phyloP scores from a whole-genome alignment of 192 early-diverging fungal genomes.

The Backusella luteola region DNA sequence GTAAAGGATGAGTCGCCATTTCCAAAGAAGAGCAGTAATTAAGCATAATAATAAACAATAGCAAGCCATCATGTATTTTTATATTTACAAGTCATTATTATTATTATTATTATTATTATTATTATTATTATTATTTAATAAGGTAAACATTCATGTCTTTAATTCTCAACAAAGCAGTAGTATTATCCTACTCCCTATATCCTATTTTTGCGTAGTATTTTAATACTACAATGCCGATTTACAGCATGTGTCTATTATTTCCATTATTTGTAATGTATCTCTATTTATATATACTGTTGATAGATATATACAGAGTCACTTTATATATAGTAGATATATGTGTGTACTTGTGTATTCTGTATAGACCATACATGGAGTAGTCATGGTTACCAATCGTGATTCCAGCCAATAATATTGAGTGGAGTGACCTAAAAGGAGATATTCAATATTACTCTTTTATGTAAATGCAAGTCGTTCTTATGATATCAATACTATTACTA shows the following conservation, averaged over 20 bases:
- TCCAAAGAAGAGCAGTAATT: neutral
- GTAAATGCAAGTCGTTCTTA: neutral
- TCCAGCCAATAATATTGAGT: neutral
- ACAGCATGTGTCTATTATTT: neutral
- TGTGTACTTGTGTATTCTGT: neutral
- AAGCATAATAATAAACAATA: neutral
- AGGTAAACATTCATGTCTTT: neutral
- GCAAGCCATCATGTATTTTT: neutral
- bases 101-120: no score
- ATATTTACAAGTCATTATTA: neutral
- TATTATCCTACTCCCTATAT: neutral
- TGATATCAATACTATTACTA: neutral
- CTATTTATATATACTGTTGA: no score
- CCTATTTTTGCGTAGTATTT: neutral
- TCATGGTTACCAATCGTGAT: neutral
- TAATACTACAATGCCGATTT: neutral
- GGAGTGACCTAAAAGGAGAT: neutral
- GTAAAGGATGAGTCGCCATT: constrained; percentile 33
- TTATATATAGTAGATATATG: neutral
- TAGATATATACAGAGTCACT: neutral
- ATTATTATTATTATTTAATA: no score
- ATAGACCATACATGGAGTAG: neutral
- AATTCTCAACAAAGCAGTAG: constrained; percentile 1
- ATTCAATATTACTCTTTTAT: neutral
- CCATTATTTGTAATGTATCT: no score